Conservation (phyloP, 495 filamentous ascomycete species). For the Daldinia concentrica region DNA sequence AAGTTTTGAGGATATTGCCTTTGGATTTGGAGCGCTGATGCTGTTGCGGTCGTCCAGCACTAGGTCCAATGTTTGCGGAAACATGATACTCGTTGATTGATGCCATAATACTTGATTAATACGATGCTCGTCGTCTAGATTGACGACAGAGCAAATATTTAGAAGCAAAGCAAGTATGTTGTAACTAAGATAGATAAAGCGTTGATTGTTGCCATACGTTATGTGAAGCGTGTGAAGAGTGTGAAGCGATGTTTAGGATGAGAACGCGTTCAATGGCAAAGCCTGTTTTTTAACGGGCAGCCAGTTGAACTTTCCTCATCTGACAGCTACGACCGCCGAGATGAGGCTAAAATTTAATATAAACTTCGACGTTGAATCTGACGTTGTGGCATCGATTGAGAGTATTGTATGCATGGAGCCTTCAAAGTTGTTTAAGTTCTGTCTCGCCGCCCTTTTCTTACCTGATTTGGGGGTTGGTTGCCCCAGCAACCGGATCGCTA, state of each 20-base stretch:
- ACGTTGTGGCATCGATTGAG: constrained; percentile 8
- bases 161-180: constrained; percentile 17
- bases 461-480: constrained; percentile 25
- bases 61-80: constrained; percentile 34
- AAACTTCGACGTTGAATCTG: constrained; percentile 15
- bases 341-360: constrained; percentile 6
- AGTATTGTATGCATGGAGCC: constrained; percentile 22
- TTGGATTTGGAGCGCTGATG: constrained; percentile 65
- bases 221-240: constrained; percentile 24
- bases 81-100: constrained; percentile 39
- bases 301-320: constrained; percentile 26
- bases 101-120: constrained; percentile 31
- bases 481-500: constrained; percentile 26
- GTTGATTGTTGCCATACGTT: constrained; percentile 21
- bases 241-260: constrained; percentile 29
- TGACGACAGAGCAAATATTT: constrained; percentile 9
- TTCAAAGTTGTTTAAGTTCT: constrained; percentile 37
- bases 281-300: constrained; percentile 18
- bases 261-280: constrained; percentile 17
- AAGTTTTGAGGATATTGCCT: constrained; percentile 66
- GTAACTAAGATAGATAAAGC: constrained; percentile 9
- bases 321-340: constrained; percentile 8
- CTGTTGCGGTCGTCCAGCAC: constrained; percentile 18
- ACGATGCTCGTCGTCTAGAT: constrained; percentile 7
- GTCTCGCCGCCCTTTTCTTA: constrained; percentile 27